Conservation (phyloP, 2,329 filamentous ascomycete species). For the Curvularia lunata region DNA sequence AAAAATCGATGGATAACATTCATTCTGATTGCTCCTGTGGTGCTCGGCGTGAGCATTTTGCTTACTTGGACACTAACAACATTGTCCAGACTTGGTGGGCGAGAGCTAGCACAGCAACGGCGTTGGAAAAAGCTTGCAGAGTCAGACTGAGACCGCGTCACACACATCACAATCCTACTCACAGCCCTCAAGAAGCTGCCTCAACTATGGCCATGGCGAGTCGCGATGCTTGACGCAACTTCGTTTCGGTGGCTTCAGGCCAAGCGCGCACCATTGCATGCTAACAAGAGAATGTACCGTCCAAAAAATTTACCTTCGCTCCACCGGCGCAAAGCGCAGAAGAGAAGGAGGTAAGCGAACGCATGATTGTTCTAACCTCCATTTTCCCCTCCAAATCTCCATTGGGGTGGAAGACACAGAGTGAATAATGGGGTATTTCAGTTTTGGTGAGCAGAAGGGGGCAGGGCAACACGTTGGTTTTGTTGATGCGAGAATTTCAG, state of each 20-base stretch:
- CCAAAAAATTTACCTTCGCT: slow-evolving; percentile 56
- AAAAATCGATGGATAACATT: neutral
- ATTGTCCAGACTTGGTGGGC: neutral
- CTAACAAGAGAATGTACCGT: slow-evolving; percentile 48
- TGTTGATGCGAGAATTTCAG: slow-evolving; percentile 23
- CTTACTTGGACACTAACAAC: neutral
- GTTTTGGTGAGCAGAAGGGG: slow-evolving; percentile 46
- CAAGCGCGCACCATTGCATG: neutral
- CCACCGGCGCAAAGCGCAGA: slow-evolving; percentile 50
- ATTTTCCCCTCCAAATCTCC: slow-evolving; percentile 71
- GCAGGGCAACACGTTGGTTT: slow-evolving; percentile 21
- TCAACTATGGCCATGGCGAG: neutral
- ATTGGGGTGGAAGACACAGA: slow-evolving; percentile 66
- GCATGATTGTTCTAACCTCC: slow-evolving; percentile 61
- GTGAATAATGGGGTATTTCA: slow-evolving; percentile 65
- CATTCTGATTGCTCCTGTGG: neutral
- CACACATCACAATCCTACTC: neutral
- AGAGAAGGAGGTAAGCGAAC: slow-evolving; percentile 66
- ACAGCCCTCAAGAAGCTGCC: neutral
- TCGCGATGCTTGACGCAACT: neutral
- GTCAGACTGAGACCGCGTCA: neutral
- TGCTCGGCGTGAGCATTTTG: neutral
- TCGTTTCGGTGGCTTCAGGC: neutral
- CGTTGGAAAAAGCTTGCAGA: neutral
- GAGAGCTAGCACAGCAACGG: neutral